phyloP scores from a whole-genome alignment of 495 filamentous ascomycete species.

The Clohesyomyces aquaticus region DNA sequence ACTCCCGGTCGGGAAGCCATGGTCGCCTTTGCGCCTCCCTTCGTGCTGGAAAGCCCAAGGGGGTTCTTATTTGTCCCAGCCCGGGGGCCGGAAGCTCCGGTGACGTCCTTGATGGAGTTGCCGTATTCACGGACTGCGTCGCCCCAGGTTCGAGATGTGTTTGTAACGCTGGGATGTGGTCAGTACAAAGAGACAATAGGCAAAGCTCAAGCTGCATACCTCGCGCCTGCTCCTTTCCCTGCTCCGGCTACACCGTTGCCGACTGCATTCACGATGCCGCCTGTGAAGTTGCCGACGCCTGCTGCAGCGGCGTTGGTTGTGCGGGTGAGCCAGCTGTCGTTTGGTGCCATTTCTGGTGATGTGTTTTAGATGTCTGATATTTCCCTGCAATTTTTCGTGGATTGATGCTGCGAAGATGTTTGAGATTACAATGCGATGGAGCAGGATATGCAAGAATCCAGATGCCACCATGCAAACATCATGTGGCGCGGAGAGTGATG shows the following conservation, averaged over 20 bases:
- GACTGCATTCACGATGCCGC: slow-evolving; percentile 44
- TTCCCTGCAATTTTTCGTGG: neutral
- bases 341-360: slow-evolving; percentile 8
- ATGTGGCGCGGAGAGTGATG: slow-evolving; percentile 8
- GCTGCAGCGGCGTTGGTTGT: slow-evolving; percentile 42
- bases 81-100: slow-evolving; percentile 47
- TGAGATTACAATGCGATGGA: slow-evolving; percentile 3
- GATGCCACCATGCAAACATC: neutral
- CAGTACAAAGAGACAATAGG: neutral
- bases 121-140: slow-evolving; percentile 53
- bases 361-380: too few relatives aligned
- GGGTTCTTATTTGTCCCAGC: slow-evolving; percentile 51
- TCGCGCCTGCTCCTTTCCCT: slow-evolving; percentile 47
- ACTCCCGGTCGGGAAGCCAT: slow-evolving; percentile 25
- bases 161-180: slow-evolving; percentile 41
- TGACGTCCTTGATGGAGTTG: slow-evolving; percentile 54
- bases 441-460: neutral
- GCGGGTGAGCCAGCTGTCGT: slow-evolving; percentile 46
- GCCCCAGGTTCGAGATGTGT: slow-evolving; percentile 48
- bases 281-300: slow-evolving; percentile 46
- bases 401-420: too few relatives aligned
- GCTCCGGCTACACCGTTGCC: slow-evolving; percentile 49
- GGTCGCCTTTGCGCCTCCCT: slow-evolving; percentile 27
- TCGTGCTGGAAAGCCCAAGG: slow-evolving; percentile 45
- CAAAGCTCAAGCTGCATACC: slow-evolving; percentile 27